phyloP scores from a whole-genome alignment of 73 alveolate species.

The Halteria grandinella region DNA sequence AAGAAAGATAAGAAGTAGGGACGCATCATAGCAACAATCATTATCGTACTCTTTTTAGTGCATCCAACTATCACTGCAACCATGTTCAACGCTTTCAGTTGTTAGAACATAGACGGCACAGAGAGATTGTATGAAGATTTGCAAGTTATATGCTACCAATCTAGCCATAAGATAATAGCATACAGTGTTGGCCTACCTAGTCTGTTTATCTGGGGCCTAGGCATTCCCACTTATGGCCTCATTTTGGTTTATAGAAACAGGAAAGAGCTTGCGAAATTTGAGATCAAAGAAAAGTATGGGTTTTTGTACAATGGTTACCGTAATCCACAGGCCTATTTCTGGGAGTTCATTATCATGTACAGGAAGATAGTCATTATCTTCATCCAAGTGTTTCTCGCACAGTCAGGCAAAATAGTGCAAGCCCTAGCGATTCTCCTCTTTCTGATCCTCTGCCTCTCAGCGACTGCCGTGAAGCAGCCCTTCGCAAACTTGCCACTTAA shows the following conservation, averaged over 20 bases:
- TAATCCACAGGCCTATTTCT: conserved; percentile 2
- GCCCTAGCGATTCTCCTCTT: background rate
- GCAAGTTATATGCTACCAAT: conserved; percentile 35
- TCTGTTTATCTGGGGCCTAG: conserved; percentile 35
- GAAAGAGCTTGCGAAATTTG: background rate
- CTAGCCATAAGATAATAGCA: conserved; percentile 5
- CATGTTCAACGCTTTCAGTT: conserved; percentile 27
- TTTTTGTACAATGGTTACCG: conserved; percentile 14
- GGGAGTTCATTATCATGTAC: conserved; percentile 21
- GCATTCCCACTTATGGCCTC: conserved; percentile 39
- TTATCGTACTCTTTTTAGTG: background rate
- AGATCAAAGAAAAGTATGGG: background rate
- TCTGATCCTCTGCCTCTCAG: background rate
- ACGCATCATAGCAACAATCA: conserved; percentile 2
- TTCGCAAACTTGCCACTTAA: background rate
- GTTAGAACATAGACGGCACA: conserved; percentile 25
- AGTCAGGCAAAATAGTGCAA: background rate
- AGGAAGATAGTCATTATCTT: background rate
- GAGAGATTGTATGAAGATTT: conserved; percentile 15
- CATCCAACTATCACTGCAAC: conserved; percentile 39
- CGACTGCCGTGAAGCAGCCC: conserved; percentile 9
- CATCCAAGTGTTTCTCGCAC: conserved; percentile 3
- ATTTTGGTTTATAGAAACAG: conserved; percentile 39
- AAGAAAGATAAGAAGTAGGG: background rate
- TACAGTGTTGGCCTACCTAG: conserved; percentile 18